Base-by-base conservation (phyloP, 2,329 filamentous ascomycete genomes). In the Venturia oleaginea region DNA sequence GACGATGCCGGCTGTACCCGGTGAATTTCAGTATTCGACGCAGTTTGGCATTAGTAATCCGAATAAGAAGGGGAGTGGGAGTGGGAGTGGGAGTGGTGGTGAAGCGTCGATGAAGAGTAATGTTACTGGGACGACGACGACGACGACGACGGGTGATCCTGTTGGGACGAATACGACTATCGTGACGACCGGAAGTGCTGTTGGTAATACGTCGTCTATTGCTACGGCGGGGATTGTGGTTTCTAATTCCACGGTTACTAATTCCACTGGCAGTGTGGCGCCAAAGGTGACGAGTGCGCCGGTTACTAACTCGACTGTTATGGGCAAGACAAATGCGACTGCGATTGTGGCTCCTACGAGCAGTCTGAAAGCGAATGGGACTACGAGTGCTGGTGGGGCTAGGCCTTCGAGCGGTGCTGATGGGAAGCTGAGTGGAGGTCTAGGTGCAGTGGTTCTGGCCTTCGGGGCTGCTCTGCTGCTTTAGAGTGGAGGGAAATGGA, bases 1-100 rank as follows among this genome's bases (percentile, higher is more conserved):
- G 69, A 83, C 86, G 68, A 83, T 82, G 68, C 82, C 86, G 70
- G 76, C 77, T 61, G 48, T 38, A 3, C 34, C 38, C 1, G 60
- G 60, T 32, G 30, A 34, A 34, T 63, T 57, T 24, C 61, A 63
- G 34, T 63, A 55, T 22, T 43, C 43, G 19, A 63, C 48, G 2
- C 61, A 63, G 13, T 63, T 63, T 22, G 61, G 61, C 4, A 63
- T 63, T 13, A 62, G 59, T 8, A 46, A 46, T 11, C 43, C 43
- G 19, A 8, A 30, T 4, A 11, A 54, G 7, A 1, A 17, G 6
- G 48, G 24, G 15, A 51, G 22, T 32, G 48, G 24, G 24, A 54
- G 24, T 3, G 48, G 24, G 17, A 54, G 13, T 54, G 3, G 11
- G 48, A 54, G 7, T 32, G 13, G 24, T 19, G 15, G 24, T 27